phyloP scores from a whole-genome alignment of 2,329 filamentous ascomycete genomes.

The Coniochaeta sp. region DNA sequence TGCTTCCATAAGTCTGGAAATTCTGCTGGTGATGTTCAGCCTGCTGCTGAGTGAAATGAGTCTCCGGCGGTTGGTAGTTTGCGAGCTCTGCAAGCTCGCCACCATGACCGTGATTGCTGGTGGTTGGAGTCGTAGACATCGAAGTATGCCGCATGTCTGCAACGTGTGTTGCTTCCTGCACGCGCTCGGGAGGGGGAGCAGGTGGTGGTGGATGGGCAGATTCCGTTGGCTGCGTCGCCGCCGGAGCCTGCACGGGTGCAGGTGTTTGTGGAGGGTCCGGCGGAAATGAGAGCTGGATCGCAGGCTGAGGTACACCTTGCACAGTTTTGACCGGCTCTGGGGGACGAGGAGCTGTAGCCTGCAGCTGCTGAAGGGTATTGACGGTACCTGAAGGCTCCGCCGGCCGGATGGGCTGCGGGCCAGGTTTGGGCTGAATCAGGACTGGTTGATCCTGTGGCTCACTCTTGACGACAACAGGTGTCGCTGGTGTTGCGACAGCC shows the following conservation, averaged over 20 bases:
- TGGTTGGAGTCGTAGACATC: neutral
- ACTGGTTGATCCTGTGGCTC: constrained; percentile 1
- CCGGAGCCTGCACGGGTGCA: neutral
- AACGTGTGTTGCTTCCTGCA: neutral
- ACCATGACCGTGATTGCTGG: neutral
- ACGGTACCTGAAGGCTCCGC: neutral
- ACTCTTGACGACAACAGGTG: neutral
- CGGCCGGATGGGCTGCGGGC: neutral
- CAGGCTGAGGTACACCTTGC: constrained; percentile 11
- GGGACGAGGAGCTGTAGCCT: constrained; percentile 6
- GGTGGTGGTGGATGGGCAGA: constrained; percentile 2
- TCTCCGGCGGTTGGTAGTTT: neutral
- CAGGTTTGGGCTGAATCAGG: neutral
- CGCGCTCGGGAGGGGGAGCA: neutral
- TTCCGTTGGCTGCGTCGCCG: constrained; percentile 1
- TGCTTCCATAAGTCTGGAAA: constrained; percentile 9
- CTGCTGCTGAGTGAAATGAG: constrained; percentile 1
- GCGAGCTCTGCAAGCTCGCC: neutral
- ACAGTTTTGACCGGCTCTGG: constrained; percentile 12
- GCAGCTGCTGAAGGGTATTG: neutral
- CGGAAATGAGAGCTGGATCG: neutral
- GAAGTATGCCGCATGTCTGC: neutral
- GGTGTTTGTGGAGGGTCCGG: neutral
- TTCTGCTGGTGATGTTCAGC: neutral
- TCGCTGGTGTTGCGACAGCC: neutral